Conservation (phyloP, 2,329 filamentous ascomycete species). For the Colletotrichum nymphaeae region DNA sequence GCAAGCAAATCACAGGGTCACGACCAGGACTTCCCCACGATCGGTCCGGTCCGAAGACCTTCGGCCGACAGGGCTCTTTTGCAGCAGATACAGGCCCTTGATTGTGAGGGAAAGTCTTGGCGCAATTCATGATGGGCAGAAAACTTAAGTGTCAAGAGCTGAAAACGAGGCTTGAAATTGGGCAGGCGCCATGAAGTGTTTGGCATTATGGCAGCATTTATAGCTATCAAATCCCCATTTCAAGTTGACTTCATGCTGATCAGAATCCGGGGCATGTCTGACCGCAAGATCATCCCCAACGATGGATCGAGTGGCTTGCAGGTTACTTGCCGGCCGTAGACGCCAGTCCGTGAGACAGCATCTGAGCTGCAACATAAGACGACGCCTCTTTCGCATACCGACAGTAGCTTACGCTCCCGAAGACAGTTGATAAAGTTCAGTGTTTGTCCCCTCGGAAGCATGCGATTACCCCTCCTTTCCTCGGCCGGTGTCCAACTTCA, state of each 20-base stretch:
- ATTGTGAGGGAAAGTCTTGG: not conserved
- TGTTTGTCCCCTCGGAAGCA: not conserved
- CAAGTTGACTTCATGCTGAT: not conserved
- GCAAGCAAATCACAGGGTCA: not conserved
- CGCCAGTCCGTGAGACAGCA: not conserved
- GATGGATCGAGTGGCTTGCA: not conserved
- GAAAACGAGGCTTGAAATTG: not conserved
- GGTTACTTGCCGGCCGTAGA: not conserved
- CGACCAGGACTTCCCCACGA: slow-evolving; percentile 15
- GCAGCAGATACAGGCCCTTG: not conserved
- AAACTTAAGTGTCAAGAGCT: not conserved
- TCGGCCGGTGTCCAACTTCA: not conserved
- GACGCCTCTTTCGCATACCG: not conserved
- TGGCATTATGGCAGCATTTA: not conserved
- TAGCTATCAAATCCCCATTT: not conserved
- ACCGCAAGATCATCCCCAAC: not conserved
- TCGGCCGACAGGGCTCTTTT: not conserved
- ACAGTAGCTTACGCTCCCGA: not conserved
- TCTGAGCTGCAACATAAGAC: not conserved
- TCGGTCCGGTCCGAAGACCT: slow-evolving; percentile 19
- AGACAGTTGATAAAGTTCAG: not conserved
- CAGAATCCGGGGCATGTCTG: not conserved
- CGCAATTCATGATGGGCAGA: not conserved
- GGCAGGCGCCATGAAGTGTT: not conserved
- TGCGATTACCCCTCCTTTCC: not conserved